Evolutionary conservation across 2,329 filamentous ascomycete genomes (phyloP), one percentile per base, ranked within the genome.

Genomic region (Cercospora sp.): DNA sequence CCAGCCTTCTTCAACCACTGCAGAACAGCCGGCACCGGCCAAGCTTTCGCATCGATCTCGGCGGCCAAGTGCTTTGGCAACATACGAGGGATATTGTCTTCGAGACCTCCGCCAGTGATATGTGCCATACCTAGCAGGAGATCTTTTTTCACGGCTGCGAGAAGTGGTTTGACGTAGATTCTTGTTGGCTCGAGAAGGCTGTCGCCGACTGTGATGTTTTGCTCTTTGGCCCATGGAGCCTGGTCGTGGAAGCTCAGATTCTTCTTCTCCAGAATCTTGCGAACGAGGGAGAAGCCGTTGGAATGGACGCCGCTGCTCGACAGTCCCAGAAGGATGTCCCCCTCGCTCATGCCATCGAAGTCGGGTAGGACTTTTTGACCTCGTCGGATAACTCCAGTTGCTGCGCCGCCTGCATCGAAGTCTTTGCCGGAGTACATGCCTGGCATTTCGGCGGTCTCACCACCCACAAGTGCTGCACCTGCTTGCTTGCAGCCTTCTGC

Each of bases 371-470:
- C 87, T 60, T 86, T 84, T 40, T 81, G 81, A 5, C 86, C 87
- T 36, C 86, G 82, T 40, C 86, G 84, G 77, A 98, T 91, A 51
- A 93, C 92, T 66, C 95, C 95, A 57, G 97, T 90, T 18, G 94
- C 94, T 45, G 91, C 91, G 70, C 95, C 95, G 23, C 93, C 94
- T 7, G 94, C 93, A 75, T 99, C 95, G 79, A 98, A 99, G 77
- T 96, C 92, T 60, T 93, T 91, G 63, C 87, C 89, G 71, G 90
- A 85, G 82, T 97, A 97, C 84, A 98, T 92, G 64, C 94, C 94
- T 0, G 94, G 94, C 95, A 99, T 98, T 82, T 99, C 95, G 6
- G 95, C 95, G 0, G 95, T 99, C 82, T 99, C 95, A 55, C 95
- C 95, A 45, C 95, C 95, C n/a, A 98, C 91, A 3, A 99, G 86